Base-by-base conservation (phyloP, 1,139 yeast species). In the Casaregolazyma lundiana region DNA sequence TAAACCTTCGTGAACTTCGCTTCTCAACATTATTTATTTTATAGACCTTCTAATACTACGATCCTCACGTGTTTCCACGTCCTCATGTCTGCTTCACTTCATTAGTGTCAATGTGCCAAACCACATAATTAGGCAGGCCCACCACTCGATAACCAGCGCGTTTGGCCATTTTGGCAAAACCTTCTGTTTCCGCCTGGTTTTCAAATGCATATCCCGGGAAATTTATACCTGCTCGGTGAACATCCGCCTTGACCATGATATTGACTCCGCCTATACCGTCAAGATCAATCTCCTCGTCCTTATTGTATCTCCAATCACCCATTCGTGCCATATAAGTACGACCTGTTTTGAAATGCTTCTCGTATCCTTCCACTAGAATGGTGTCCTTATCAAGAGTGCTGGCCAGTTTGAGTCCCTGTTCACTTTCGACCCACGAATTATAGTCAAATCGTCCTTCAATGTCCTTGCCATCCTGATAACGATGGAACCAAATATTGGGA, bases 221-320 rank as follows among this genome's bases (percentile, higher is more conserved):
- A 62, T 84, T 85, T 21, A 83, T 84, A 38, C 96, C 96, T 50
- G 77, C 78, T 55, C 94, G 74, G 63, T 87, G 87, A n/a, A 84
- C 79, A 53, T 77, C 78, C 1, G 95, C 95, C 61, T 80, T 81
- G 3, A 95, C 90, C 48, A 88, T 68, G 50, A 88, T 86, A 0
- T 90, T 84, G 35, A 88, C 96, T 36, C 96, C 96, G 16, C 96
- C 96, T 49, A 88, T 86, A 50, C 96, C 96, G 63, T 88, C 96
- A 48, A 88, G 67, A 51, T 82, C 87, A 35, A 87, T 69, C 19
- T 83, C 72, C 54, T 82, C 89, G 53, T 80, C 67, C 5, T 78
- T 80, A 60, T 82, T 69, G 11, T 90, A 92, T 36, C 75, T 64
- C 6, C 77, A 68, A 54, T 81, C 81, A 54, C 95, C 75, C 40